These are phyloP conservation scores for Purpureocillium lavendulum DNA, from an alignment of 2,329 filamentous ascomycete genomes.

Conservation along the genomic window DNA sequence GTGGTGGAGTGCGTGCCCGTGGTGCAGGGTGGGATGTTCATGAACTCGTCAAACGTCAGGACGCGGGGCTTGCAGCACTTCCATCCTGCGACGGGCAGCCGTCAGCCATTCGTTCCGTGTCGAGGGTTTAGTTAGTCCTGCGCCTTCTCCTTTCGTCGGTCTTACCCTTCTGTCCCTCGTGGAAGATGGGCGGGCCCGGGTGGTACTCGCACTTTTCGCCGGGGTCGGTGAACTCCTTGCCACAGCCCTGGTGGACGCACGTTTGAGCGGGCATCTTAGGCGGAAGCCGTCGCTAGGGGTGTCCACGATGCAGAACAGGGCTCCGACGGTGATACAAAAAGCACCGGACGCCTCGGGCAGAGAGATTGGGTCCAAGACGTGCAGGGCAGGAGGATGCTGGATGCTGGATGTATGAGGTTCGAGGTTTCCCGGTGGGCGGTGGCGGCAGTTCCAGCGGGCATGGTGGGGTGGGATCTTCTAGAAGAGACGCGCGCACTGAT, in stretches of 20 bases:
- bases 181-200: conserved; percentile 87
- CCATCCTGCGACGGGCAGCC: conserved; percentile 58
- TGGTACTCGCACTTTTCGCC: conserved; percentile 87
- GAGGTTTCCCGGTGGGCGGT: neutral
- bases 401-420: too few species aligned
- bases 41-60: conserved; percentile 96
- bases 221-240: conserved; percentile 74
- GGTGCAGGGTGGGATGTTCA: conserved; percentile 85
- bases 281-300: neutral
- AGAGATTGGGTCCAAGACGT: too few species aligned
- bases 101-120: neutral
- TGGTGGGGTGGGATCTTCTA: conserved; percentile 26
- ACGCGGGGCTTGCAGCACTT: conserved; percentile 98
- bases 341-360: too few species aligned
- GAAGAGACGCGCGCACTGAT: conserved; percentile 16
- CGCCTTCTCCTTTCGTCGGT: too few species aligned
- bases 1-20: conserved; percentile 87
- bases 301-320: too few species aligned
- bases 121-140: too few species aligned
- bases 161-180: conserved; percentile 97
- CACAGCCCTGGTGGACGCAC: conserved; percentile 95
- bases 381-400: too few species aligned
- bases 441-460: conserved; percentile 10
- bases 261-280: conserved; percentile 57
- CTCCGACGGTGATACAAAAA: too few species aligned